phyloP scores from a whole-genome alignment of 2,329 filamentous ascomycete species.

The Talaromyces sp. region DNA sequence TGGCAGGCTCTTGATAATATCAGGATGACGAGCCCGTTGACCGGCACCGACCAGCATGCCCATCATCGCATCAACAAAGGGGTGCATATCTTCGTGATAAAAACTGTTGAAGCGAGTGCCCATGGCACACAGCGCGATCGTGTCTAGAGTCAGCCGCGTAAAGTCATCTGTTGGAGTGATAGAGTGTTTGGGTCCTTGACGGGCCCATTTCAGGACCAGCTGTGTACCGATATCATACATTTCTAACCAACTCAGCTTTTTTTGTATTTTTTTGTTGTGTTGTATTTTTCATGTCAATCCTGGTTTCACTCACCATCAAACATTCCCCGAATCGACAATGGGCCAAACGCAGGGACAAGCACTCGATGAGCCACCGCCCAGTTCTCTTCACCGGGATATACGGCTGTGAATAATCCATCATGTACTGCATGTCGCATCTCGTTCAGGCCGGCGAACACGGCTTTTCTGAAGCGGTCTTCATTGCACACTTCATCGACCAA shows the following conservation, averaged over 20 bases:
- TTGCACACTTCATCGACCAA: slow-evolving; percentile 60
- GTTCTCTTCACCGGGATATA: slow-evolving; percentile 42
- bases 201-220: slow-evolving; percentile 38
- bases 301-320: slow-evolving; percentile 27
- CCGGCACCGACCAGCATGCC: slow-evolving; percentile 56
- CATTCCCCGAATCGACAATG: slow-evolving; percentile 40
- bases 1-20: slow-evolving; percentile 42
- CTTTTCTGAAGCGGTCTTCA: slow-evolving; percentile 61
- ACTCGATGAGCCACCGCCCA: slow-evolving; percentile 59
- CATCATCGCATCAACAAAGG: slow-evolving; percentile 64
- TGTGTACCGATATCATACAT: slow-evolving; percentile 38
- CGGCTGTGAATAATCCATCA: slow-evolving; percentile 62
- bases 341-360: slow-evolving; percentile 44
- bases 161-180: slow-evolving; percentile 64
- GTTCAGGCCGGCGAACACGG: slow-evolving; percentile 43
- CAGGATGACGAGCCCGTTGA: slow-evolving; percentile 44
- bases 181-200: slow-evolving; percentile 48
- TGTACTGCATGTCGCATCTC: slow-evolving; percentile 56
- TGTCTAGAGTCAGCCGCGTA: slow-evolving; percentile 67
- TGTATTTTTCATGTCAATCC: not conserved
- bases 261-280: not conserved
- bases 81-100: slow-evolving; percentile 63
- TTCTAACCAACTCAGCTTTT: slow-evolving; percentile 14
- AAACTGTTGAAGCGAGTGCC: slow-evolving; percentile 69
- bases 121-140: slow-evolving; percentile 67